phyloP scores from a whole-genome alignment of 495 filamentous ascomycete genomes.

The Neurospora sp. region DNA sequence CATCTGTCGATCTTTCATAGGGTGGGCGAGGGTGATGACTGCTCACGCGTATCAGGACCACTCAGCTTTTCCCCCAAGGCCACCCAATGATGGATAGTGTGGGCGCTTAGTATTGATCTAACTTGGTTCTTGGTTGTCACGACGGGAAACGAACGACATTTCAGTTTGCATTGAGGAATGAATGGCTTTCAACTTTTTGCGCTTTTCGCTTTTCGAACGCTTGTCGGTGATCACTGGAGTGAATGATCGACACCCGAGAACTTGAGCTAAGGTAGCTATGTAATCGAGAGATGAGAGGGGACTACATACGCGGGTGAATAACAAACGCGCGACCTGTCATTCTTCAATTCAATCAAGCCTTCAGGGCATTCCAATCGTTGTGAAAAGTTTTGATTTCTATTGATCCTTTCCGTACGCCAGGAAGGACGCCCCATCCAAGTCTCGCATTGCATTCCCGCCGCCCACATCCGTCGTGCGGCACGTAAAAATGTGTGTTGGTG shows the following conservation, averaged over 20 bases:
- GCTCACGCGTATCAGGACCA: too few relatives aligned
- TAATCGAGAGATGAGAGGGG: background rate
- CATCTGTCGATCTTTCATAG: background rate
- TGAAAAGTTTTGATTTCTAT: background rate
- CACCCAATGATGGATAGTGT: background rate
- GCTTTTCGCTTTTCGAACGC: background rate
- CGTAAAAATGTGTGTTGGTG: background rate
- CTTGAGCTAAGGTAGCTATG: background rate
- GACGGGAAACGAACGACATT: background rate
- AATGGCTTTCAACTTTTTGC: background rate
- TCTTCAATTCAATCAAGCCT: background rate
- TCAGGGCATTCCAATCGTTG: background rate
- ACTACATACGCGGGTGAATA: background rate
- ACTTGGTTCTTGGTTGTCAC: background rate
- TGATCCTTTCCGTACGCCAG: background rate
- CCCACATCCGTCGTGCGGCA: background rate
- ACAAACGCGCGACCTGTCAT: background rate
- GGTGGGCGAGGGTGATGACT: too few relatives aligned
- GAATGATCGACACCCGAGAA: background rate
- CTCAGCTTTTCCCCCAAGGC: too few relatives aligned
- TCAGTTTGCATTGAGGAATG: background rate
- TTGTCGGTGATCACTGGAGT: background rate
- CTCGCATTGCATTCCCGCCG: background rate
- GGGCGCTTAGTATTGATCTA: background rate
- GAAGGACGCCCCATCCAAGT: background rate